phyloP scores from a whole-genome alignment of 2,329 filamentous ascomycete genomes.

The Cladophialophora psammophila region DNA sequence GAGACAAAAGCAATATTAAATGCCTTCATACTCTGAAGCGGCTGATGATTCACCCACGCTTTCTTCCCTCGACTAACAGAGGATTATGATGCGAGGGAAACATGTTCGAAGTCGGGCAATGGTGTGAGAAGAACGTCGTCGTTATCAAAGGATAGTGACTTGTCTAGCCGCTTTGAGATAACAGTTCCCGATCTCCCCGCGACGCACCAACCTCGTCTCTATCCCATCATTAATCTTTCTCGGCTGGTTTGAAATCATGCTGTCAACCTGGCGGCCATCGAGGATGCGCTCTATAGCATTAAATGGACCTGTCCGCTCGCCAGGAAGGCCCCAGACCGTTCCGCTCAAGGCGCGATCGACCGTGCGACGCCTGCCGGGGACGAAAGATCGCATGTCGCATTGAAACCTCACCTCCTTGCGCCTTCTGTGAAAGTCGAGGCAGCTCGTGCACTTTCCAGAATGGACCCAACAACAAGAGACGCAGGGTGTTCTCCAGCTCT shows the following conservation, averaged over 20 bases:
- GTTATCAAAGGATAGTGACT: background rate
- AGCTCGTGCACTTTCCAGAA: slow-evolving; percentile 24
- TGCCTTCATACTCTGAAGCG: background rate
- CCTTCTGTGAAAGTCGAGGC: slow-evolving; percentile 26
- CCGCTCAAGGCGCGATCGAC: slow-evolving; percentile 26
- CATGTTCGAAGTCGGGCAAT: background rate
- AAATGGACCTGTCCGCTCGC: slow-evolving; percentile 18
- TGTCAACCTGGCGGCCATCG: background rate
- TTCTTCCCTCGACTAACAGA: background rate
- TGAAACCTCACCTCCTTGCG: slow-evolving; percentile 24
- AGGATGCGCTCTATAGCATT: background rate
- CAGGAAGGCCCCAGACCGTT: slow-evolving; percentile 33
- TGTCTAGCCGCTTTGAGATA: slow-evolving; percentile 20
- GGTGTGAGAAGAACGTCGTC: background rate
- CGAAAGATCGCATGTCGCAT: slow-evolving; percentile 30
- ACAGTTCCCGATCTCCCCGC: slow-evolving; percentile 15
- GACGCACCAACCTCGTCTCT: background rate
- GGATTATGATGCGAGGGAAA: background rate
- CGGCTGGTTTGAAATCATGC: background rate
- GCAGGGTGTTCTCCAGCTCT: background rate
- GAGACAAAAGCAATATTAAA: background rate
- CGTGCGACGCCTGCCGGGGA: slow-evolving; percentile 25
- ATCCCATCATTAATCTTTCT: background rate
- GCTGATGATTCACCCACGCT: background rate
- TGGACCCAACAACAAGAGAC: slow-evolving; percentile 20